A percentile compares a stretch with the other conserved stretches of the same genome.
Conservation (phyloP, 2,329 filamentous ascomycete genomes). For the Monosporascus ibericus region DNA sequence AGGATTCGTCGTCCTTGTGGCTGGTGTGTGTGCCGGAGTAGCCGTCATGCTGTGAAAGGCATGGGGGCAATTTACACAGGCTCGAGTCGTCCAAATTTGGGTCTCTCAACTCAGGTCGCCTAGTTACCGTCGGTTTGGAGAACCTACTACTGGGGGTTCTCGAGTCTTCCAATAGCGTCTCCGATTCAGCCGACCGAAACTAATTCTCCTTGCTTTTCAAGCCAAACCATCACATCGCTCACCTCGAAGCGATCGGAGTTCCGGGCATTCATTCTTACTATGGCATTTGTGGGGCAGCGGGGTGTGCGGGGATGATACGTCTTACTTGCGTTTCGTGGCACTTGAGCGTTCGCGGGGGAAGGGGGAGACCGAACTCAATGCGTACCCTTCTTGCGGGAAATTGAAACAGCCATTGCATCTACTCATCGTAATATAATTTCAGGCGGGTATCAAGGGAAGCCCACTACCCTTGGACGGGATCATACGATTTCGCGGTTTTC, state of each 20-base stretch:
- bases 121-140: neutral
- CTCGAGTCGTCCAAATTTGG: neutral
- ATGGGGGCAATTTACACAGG: neutral
- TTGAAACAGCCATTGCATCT: no score
- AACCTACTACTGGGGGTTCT: neutral
- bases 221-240: neutral
- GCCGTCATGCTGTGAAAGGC: constrained; percentile 27
- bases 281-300: neutral
- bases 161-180: constrained; percentile 2
- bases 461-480: no score
- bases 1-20: constrained; percentile 32
- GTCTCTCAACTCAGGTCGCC: neutral
- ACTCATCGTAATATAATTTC: no score
- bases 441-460: no score
- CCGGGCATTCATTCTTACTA: neutral
- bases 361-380: no score
- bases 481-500: no score
- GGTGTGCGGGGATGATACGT: neutral
- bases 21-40: constrained; percentile 34
- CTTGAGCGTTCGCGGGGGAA: no score
- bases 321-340: neutral
- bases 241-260: neutral
- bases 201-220: neutral
- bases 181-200: constrained; percentile 1
- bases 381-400: no score